Conservation (phyloP, 2,329 filamentous ascomycete species). For the Monosporascus sp. region DNA sequence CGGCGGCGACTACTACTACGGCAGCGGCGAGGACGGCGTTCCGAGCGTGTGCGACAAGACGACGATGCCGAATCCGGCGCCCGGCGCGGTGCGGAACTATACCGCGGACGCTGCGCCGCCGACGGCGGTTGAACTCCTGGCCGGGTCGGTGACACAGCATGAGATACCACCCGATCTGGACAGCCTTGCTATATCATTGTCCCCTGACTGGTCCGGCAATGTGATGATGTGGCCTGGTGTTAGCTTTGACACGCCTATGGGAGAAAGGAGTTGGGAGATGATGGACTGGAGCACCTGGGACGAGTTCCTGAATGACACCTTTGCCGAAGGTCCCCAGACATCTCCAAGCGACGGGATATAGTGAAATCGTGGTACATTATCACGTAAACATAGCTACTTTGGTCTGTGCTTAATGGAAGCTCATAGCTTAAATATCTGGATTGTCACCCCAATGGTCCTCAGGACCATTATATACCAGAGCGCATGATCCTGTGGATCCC, state of each 20-base stretch:
- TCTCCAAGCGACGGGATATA: slow-evolving; percentile 17
- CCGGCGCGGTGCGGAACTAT: not conserved
- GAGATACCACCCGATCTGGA: slow-evolving; percentile 5
- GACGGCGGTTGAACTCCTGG: slow-evolving; percentile 1
- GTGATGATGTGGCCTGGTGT: slow-evolving; percentile 20
- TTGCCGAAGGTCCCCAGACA: slow-evolving; percentile 22
- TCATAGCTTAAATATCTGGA: not conserved
- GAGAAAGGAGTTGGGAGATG: slow-evolving; percentile 10
- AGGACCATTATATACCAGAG: too few species aligned
- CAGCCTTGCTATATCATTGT: slow-evolving; percentile 6
- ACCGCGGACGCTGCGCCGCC: slow-evolving; percentile 1
- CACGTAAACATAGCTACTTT: not conserved
- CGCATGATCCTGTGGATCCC: too few species aligned
- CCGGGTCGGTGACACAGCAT: not conserved
- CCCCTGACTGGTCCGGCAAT: slow-evolving; percentile 7
- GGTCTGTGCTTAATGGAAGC: not conserved
- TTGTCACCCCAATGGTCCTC: not conserved
- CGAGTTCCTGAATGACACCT: slow-evolving; percentile 38
- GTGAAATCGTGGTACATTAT: not conserved
- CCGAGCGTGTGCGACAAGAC: not conserved
- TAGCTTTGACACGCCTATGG: slow-evolving; percentile 18
- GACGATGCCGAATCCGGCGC: not conserved
- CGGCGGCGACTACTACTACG: too few species aligned
- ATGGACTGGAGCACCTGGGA: slow-evolving; percentile 37
- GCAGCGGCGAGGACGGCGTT: not conserved